Conservation (phyloP, 164 flowering plant genomes). For the Protea cynaroides region DNA sequence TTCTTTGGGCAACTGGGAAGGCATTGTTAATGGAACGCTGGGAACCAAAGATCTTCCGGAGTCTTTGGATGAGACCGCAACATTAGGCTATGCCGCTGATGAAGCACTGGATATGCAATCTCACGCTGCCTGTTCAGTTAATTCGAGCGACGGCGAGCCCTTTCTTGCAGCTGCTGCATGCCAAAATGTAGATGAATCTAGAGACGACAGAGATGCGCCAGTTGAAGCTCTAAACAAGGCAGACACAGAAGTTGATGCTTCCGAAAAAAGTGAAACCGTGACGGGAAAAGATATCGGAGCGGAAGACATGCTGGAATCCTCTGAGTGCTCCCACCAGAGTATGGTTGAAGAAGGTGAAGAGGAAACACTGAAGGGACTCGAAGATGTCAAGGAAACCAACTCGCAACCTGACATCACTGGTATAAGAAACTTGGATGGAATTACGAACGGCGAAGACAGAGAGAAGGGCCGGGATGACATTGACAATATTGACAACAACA, state of each 20-base stretch:
- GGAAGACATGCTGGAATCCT: conserved; percentile 5
- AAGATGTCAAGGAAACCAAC: conserved; percentile 7
- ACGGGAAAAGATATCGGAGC: conserved; percentile 1
- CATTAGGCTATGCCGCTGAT: not conserved
- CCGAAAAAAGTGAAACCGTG: not conserved
- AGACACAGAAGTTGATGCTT: not conserved
- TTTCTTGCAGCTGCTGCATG: not conserved
- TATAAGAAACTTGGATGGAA: not conserved
- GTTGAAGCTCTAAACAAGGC: not conserved
- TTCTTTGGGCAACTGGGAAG: not conserved
- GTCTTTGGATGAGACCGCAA: not conserved
- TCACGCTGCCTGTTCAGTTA: no score
- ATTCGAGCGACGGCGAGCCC: not conserved
- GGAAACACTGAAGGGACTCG: not conserved
- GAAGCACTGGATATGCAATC: not conserved
- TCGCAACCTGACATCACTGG: not conserved
- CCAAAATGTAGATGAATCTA: not conserved
- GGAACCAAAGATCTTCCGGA: not conserved
- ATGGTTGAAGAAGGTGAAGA: conserved; percentile 6
- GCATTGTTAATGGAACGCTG: not conserved
- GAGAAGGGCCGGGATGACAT: conserved; percentile 3
- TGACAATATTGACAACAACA: no score
- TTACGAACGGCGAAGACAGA: not conserved
- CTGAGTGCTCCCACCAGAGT: conserved; percentile 2
- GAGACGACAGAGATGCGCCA: not conserved